Evolutionary conservation across 192 early-diverging fungal genomes (phyloP).

Genomic region (Bifiguratus adelaidae): DNA sequence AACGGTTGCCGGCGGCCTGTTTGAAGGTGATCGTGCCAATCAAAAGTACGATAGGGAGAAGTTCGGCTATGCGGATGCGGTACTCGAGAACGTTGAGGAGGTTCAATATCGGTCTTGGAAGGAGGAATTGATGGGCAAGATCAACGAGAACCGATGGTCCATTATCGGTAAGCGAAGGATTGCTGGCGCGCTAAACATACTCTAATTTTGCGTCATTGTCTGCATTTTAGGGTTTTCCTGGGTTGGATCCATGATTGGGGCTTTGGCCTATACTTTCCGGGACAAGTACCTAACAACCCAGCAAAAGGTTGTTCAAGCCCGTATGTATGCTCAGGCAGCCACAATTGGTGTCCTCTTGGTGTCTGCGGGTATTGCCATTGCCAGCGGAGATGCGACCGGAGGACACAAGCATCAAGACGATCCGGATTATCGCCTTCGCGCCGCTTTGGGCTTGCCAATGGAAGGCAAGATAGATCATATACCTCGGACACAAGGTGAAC

Average conservation of each 20-base stretch:
- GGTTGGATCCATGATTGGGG: slow-evolving; percentile 23
- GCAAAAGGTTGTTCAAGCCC: slow-evolving; percentile 60
- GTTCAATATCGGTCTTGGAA: slow-evolving; percentile 1
- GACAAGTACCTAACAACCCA: slow-evolving; percentile 35
- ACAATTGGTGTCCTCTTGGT: slow-evolving; percentile 50
- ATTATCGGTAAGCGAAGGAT: slow-evolving; percentile 16
- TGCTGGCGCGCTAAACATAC: neutral
- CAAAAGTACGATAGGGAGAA: no score
- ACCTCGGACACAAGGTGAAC: neutral
- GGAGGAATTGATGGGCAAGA: slow-evolving; percentile 9
- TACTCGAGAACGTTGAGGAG: slow-evolving; percentile 15
- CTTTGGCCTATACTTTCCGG: slow-evolving; percentile 20
- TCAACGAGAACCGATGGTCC: slow-evolving; percentile 24
- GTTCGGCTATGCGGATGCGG: neutral
- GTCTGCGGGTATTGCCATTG: slow-evolving; percentile 39
- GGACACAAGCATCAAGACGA: slow-evolving; percentile 13
- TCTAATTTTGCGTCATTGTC: neutral
- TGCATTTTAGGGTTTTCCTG: slow-evolving; percentile 18
- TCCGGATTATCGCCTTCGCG: slow-evolving; percentile 17
- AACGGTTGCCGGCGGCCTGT: slow-evolving; percentile 17
- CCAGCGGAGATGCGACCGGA: slow-evolving; percentile 14
- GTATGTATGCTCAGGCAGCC: slow-evolving; percentile 61
- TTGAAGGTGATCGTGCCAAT: slow-evolving; percentile 19
- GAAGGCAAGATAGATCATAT: neutral
- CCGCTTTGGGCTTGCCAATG: slow-evolving; percentile 18